Percentiles rank a stretch among this genome's conserved stretches.
Evolutionary conservation across 441 rosid genomes (phyloP).

Genomic region (Pelargonium cotyledonis): DNA sequence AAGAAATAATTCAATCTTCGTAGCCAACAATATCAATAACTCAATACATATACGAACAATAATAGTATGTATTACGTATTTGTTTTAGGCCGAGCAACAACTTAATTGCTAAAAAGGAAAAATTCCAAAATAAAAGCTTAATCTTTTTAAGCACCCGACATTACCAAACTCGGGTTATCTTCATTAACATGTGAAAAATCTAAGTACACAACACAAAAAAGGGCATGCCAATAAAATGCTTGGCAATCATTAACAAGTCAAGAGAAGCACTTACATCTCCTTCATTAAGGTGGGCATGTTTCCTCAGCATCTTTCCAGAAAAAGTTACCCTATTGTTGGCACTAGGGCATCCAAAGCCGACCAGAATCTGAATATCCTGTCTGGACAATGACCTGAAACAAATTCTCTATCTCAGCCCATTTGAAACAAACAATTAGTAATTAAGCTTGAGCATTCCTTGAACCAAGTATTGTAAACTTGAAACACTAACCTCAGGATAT

Average conservation of each 20-base stretch:
- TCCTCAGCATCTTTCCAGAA: constrained; percentile 81
- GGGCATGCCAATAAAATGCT: neutral
- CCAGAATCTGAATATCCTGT: constrained; percentile 73
- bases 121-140: no score
- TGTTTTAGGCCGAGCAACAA: no score
- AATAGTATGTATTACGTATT: no score
- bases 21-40: no score
- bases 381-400: constrained; percentile 73
- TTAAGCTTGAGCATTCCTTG: neutral
- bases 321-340: constrained; percentile 77
- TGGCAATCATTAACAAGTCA: neutral
- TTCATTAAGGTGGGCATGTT: constrained; percentile 89
- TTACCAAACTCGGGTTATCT: no score
- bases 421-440: constrained; percentile 11
- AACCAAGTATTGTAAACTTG: neutral
- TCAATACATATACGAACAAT: no score
- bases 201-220: no score
- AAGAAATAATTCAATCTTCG: no score
- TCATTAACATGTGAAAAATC: no score
- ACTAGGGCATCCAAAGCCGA: constrained; percentile 89
- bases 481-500: constrained; percentile 67
- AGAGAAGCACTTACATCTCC: constrained; percentile 72
- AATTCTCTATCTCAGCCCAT: constrained; percentile 27
- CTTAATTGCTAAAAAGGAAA: no score
- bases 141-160: no score